Base-by-base conservation (phyloP, 2,329 filamentous ascomycete species). In the Nemania sp. region DNA sequence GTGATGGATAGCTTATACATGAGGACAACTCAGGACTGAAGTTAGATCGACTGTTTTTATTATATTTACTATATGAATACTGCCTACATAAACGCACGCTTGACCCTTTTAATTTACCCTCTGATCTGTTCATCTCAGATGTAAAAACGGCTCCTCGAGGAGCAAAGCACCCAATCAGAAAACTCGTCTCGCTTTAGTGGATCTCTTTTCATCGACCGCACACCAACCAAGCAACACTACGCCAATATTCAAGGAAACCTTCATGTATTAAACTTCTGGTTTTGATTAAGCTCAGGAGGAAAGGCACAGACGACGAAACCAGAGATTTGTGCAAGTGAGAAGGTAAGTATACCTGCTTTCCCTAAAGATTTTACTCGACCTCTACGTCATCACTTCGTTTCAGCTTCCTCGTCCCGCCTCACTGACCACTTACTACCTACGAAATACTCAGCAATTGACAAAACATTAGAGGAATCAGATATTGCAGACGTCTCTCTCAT, bases 131-230 rank as follows among this genome's bases (percentile, higher is more conserved):
- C 27, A 51, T 47, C 26, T 0, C 3, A 51, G 41, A n/a, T 54
- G 35, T 13, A 57, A 20, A 18, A 26, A 49, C 27, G 27, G 5
- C 26, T 52, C 41, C 38, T 22, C 26, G 41, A 52, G 15, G 22
- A 20, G 49, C n/a, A 24, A 62, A 67, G 49, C 60, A 61, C 51
- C 69, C 69, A 71, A 71, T 71, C 62, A 70, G 58, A 71, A 29
- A 20, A 29, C 18, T 43, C 13, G 38, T 53, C 57, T 29, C 22
- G n/a, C 43, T 38, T 18, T 57, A 62, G 69, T 71, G 69, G 69
- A 67, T 65, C 67, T 64, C 49, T 52, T 29, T 59, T 58, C 32
- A 20, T 64, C 26, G 35, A 64, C 47, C 49, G 53, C 69, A 56
- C 53, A 64, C 43, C 24, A 55, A 61, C 58, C 43, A 57, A 66